Evolutionary conservation across 1,284 basidiomycete genomes (phyloP), one percentile per base, ranked within the genome.

Genomic region (Pascua guehoae): DNA sequence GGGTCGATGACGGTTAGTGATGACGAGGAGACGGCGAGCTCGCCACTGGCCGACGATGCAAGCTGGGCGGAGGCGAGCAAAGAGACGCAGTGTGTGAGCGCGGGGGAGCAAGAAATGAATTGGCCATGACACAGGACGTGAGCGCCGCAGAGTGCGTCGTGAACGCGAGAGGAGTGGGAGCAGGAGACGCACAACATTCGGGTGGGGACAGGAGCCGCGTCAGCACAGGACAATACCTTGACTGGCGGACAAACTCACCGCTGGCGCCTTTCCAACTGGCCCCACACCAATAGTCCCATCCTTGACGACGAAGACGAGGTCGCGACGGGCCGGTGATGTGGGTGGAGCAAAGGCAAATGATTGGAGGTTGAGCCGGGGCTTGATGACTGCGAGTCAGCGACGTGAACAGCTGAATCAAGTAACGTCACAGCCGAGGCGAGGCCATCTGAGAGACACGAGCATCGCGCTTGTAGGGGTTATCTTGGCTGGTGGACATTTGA

Each of bases 251-350:
- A 5, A 24, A 59, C 68, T 57, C 39, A 76, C 70, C 1, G 61
- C 32, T 10, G 72, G 69, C 1, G 68, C 51, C 4, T 57, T 37
- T 0, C 64, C 56, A 1, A 72, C 55, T 10, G 71, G 69, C 5
- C 72, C 73, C 5, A 73, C 66, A 1, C 67, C 65, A 15, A 73
- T 67, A 0, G 68, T 69, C 0, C 73, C 72, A 49, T 76, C 73
- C 59, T 67, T 73, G 17, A 70, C 57, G 11, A 76, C 68, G 37
- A 72, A 71, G 52, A 75, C 61, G 37, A 76, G 63, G 40, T 73
- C 69, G 5, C 57, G 58, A 14, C 61, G 41, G 1, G 50, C 49
- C 1, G 60, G 18, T 4, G 60, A 49, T 7, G 38, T 43, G 1
- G 64, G 50, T 1, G 64, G 60, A 5, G 68, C 59, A 44, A 74